Conservation (phyloP, 345 rosid species). For the Alliaria petiolata region DNA sequence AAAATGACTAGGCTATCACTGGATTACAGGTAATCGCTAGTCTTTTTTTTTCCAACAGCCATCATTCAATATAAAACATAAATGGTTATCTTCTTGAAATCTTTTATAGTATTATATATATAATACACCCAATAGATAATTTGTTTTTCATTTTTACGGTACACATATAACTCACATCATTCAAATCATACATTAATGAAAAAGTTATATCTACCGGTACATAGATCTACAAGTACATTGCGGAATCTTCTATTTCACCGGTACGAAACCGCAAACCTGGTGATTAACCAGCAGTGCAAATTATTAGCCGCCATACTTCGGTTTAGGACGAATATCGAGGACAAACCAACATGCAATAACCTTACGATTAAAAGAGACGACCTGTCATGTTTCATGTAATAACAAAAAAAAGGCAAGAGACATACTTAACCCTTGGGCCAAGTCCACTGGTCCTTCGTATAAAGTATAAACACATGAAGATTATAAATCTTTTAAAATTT, state of each 20-base stretch:
- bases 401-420: conserved; percentile 4
- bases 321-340: conserved; percentile 4
- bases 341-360: conserved; percentile 13
- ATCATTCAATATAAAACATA: not conserved
- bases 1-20: not conserved
- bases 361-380: conserved; percentile 14
- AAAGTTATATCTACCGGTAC: conserved; percentile 15
- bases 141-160: not conserved
- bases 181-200: not conserved
- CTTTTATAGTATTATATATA: not conserved
- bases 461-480: not conserved
- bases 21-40: not conserved
- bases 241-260: not conserved
- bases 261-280: conserved; percentile 18
- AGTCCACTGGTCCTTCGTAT: conserved; percentile 21
- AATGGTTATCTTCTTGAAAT: too few relatives aligned
- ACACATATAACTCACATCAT: conserved; percentile 24
- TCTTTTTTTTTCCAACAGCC: not conserved
- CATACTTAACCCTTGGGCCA: conserved; percentile 26
- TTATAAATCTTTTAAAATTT: not conserved
- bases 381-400: conserved; percentile 6
- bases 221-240: conserved; percentile 11
- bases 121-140: not conserved
- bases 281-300: conserved; percentile 22
- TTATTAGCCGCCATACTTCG: conserved; percentile 18